A percentile compares a stretch with the other conserved stretches of the same genome.
Conservation (phyloP, 805 yeast genomes). For the Cyberlindnera meyerae region DNA sequence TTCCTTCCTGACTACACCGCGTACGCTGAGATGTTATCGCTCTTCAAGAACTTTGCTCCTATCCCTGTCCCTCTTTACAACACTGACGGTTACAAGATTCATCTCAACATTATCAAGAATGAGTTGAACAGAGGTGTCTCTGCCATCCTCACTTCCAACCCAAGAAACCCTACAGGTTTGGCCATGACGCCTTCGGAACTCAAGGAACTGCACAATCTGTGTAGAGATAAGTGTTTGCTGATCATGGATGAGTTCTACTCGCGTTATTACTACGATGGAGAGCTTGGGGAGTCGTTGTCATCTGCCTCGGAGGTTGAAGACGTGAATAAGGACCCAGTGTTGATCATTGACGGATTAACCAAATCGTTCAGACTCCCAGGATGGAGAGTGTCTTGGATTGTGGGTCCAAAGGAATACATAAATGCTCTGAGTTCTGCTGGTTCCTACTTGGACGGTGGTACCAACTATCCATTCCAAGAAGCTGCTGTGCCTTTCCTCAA, state of each 20-base stretch:
- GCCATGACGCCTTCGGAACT: slow-evolving; percentile 45
- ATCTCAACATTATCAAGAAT: slow-evolving; percentile 44
- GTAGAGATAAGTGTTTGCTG: slow-evolving; percentile 46
- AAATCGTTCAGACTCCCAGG: slow-evolving; percentile 61
- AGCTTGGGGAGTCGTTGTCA: slow-evolving; percentile 46
- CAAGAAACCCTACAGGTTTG: slow-evolving; percentile 59
- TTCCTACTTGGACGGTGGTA: slow-evolving; percentile 56
- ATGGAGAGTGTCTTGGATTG: slow-evolving; percentile 60
- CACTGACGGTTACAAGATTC: slow-evolving; percentile 51
- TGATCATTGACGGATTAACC: slow-evolving; percentile 55
- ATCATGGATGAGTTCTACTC: slow-evolving; percentile 64
- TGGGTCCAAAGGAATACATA: slow-evolving; percentile 58
- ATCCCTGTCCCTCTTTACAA: slow-evolving; percentile 59
- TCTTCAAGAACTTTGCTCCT: slow-evolving; percentile 58
- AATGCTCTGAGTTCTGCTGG: slow-evolving; percentile 53
- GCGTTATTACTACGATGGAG: slow-evolving; percentile 51
- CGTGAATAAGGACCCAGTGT: slow-evolving; percentile 53
- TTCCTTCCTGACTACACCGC: slow-evolving; percentile 63
- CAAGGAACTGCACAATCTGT: slow-evolving; percentile 44
- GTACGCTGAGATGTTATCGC: slow-evolving; percentile 58
- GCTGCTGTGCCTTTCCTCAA: slow-evolving; percentile 52
- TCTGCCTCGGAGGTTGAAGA: slow-evolving; percentile 49
- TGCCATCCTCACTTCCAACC: slow-evolving; percentile 55
- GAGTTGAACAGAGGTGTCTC: slow-evolving; percentile 55
- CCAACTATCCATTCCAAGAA: slow-evolving; percentile 56